A percentile compares a stretch with the other conserved stretches of the same genome.
phyloP scores from a whole-genome alignment of 495 filamentous ascomycete species.

The Pseudotulostoma volvatum region DNA sequence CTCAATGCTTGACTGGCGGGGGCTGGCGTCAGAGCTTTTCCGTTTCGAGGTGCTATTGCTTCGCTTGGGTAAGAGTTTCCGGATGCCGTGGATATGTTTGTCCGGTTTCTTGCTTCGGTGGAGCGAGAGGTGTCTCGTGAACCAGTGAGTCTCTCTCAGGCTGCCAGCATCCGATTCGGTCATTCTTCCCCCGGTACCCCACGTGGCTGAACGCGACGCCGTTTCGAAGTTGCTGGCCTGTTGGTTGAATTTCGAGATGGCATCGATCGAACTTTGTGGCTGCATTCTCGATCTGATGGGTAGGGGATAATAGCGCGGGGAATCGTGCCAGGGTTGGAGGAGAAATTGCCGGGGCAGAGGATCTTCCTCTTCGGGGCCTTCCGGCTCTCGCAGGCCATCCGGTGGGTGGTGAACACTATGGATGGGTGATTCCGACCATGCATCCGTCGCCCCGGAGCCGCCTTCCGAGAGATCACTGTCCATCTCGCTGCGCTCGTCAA shows the following conservation, averaged over 20 bases:
- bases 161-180: constrained; percentile 47
- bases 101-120: constrained; percentile 26
- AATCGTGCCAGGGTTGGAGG: constrained; percentile 29
- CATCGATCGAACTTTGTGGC: constrained; percentile 27
- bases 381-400: constrained; percentile 13
- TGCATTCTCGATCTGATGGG: constrained; percentile 22
- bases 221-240: constrained; percentile 30
- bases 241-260: constrained; percentile 28
- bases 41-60: constrained; percentile 34
- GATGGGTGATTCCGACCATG: constrained; percentile 16
- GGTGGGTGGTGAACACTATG: constrained; percentile 18
- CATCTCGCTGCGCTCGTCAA: constrained; percentile 30
- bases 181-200: constrained; percentile 44
- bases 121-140: constrained; percentile 47
- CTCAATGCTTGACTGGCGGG: constrained; percentile 12
- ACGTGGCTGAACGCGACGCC: constrained; percentile 51
- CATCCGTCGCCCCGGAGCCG: constrained; percentile 10
- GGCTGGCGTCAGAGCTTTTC: constrained; percentile 21
- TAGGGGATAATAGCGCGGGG: constrained; percentile 15
- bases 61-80: constrained; percentile 39
- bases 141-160: constrained; percentile 34
- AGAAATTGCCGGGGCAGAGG: constrained; percentile 18
- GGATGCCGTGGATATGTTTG: constrained; percentile 24
- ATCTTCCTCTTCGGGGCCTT: constrained; percentile 10
- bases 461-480: constrained; percentile 20